Evolutionary conservation across 2,329 filamentous ascomycete genomes (phyloP).

Genomic region (Berkeleyomyces rouxiae): DNA sequence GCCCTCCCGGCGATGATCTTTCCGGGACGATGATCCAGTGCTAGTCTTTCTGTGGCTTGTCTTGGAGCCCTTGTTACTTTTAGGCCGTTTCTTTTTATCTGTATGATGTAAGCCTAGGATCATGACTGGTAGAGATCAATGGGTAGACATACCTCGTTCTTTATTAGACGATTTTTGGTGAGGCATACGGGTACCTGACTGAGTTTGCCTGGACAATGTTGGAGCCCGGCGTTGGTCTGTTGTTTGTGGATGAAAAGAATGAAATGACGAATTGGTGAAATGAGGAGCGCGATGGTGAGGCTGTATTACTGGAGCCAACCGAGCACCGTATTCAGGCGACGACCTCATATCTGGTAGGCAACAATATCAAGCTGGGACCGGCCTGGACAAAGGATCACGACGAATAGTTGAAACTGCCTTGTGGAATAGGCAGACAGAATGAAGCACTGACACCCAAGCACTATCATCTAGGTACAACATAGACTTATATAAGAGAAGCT

Average conservation of each 20-base stretch:
- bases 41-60: not conserved
- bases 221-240: not conserved
- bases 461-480: too few species aligned
- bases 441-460: too few species aligned
- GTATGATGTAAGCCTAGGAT: not conserved
- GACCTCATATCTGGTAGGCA: not conserved
- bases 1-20: not conserved
- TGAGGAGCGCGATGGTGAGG: not conserved
- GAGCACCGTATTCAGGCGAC: not conserved
- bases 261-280: not conserved
- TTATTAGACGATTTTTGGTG: not conserved
- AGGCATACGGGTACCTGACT: not conserved
- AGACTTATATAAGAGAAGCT: not conserved
- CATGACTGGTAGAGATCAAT: too few species aligned
- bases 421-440: not conserved
- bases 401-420: not conserved
- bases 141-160: not conserved
- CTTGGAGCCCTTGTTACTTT: not conserved
- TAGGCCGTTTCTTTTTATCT: not conserved
- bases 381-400: not conserved
- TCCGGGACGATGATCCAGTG: not conserved
- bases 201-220: not conserved
- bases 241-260: not conserved
- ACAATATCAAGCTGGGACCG: not conserved
- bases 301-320: not conserved